phyloP scores from a whole-genome alignment of 805 yeast genomes.

The Spathaspora gorwiae region DNA sequence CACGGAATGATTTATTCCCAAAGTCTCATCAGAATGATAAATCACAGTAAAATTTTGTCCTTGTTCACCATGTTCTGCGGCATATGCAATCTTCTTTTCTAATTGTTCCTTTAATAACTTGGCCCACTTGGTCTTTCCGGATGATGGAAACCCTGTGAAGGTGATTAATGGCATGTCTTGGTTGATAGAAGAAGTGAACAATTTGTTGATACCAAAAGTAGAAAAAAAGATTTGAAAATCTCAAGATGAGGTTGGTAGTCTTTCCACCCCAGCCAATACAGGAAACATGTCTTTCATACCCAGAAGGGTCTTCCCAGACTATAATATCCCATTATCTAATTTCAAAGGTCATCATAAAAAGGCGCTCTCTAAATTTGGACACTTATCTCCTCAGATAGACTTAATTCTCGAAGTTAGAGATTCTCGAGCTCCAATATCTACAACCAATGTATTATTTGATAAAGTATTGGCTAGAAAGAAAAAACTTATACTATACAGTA shows the following conservation, averaged over 20 bases:
- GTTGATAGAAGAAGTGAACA: neutral
- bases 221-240: neutral
- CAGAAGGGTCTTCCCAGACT: slow-evolving; percentile 66
- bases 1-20: slow-evolving; percentile 65
- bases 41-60: slow-evolving; percentile 58
- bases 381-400: slow-evolving; percentile 74
- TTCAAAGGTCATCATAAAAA: slow-evolving; percentile 89
- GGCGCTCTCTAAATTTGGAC: slow-evolving; percentile 65
- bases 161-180: slow-evolving; percentile 73
- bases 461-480: slow-evolving; percentile 51
- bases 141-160: slow-evolving; percentile 79
- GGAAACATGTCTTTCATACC: slow-evolving; percentile 52
- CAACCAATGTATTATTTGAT: slow-evolving; percentile 77
- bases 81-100: slow-evolving; percentile 38
- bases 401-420: slow-evolving; percentile 82
- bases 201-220: neutral
- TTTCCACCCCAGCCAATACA: neutral
- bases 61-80: slow-evolving; percentile 35
- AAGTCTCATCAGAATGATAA: slow-evolving; percentile 70
- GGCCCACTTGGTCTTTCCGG: slow-evolving; percentile 82
- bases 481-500: slow-evolving; percentile 70
- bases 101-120: slow-evolving; percentile 46
- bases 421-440: slow-evolving; percentile 81
- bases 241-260: neutral
- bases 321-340: slow-evolving; percentile 65